Percentiles rank a stretch among this genome's conserved stretches.
Evolutionary conservation across 2,329 filamentous ascomycete species (phyloP).

Genomic region (Dactylellina leptospora): DNA sequence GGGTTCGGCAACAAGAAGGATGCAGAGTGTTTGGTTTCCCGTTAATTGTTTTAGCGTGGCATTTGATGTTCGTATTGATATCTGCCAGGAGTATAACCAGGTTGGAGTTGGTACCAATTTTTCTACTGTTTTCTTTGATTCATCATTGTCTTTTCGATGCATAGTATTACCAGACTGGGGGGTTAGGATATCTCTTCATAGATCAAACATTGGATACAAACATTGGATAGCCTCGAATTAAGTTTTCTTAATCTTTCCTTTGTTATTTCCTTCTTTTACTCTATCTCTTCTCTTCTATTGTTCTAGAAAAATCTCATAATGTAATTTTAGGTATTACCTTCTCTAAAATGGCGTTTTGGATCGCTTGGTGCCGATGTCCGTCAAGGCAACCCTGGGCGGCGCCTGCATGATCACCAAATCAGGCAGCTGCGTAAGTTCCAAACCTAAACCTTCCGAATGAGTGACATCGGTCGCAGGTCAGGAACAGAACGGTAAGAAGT

Average conservation of each 20-base stretch:
- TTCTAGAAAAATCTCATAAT: constrained; percentile 11
- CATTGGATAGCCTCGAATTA: no score
- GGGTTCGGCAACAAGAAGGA: not conserved
- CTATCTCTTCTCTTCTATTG: not conserved
- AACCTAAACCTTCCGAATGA: constrained; percentile 41
- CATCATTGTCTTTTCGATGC: not conserved
- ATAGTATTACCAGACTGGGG: no score
- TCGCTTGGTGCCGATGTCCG: not conserved
- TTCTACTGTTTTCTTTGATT: not conserved
- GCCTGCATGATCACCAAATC: constrained; percentile 31
- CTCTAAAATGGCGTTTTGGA: not conserved
- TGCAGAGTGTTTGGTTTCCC: not conserved
- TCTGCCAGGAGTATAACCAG: constrained; percentile 5
- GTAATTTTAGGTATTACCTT: not conserved
- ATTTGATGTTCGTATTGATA: not conserved
- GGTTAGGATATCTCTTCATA: no score
- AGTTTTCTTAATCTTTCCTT: no score
- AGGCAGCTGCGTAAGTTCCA: constrained; percentile 24
- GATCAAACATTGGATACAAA: no score
- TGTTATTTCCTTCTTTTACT: no score
- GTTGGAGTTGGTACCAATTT: not conserved
- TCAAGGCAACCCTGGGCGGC: not conserved
- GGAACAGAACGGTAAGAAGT: no score
- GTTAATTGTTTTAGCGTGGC: constrained; percentile 15
- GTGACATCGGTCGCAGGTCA: not conserved